Evolutionary conservation across 192 early-diverging fungal genomes (phyloP), one percentile per base, ranked within the genome.

Genomic region (Oehlia diaphana): DNA sequence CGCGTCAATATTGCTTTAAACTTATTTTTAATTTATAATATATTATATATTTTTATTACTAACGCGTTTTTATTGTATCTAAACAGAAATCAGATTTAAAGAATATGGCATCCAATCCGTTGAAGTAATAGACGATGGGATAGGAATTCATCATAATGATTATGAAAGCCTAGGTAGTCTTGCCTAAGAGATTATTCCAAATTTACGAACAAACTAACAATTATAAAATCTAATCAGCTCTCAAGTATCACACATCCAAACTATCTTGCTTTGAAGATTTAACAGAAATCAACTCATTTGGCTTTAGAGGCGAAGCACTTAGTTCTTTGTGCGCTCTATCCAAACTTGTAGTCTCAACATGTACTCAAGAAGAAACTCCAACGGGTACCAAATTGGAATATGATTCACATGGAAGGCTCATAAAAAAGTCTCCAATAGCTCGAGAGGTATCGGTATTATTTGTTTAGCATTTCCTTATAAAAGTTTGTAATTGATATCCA

Each of bases 241-340:
- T 95, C n/a, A 96, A 96, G 74, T 92, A 96, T 72, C 91, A 92
- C 84, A 98, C 95, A 1, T 96, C 95, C 63, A 99, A 98, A 80
- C 86, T 98, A 26, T 76, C 72, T 21, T 78, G 74, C 1, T 99
- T 97, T 80, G 90, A 91, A 39, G 96, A 97, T 82, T 81, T 97
- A 58, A 89, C 88, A 19, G n/a, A 74, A 2, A 89, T 96, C n/a
- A 31, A 66, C 2, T 93, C 95, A 19, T 98, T 97, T 89, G 98
- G 98, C 4, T 99, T 99, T 81, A 87, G 94, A 39, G 96, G 96
- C 0, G 97, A 99, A 69, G 98, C 98, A 5, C 86, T 99, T 5
- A 94, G 92, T 76, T 96, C 97, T 0, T 82, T 99, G 0, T 96
- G 96, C 73, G 92, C 94, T 2, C 78, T 95, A n/a, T 84, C 90